These are phyloP conservation scores for Chaetoscypha palmicola DNA, from an alignment of 2,329 filamentous ascomycete species.

Conservation along the genomic window DNA sequence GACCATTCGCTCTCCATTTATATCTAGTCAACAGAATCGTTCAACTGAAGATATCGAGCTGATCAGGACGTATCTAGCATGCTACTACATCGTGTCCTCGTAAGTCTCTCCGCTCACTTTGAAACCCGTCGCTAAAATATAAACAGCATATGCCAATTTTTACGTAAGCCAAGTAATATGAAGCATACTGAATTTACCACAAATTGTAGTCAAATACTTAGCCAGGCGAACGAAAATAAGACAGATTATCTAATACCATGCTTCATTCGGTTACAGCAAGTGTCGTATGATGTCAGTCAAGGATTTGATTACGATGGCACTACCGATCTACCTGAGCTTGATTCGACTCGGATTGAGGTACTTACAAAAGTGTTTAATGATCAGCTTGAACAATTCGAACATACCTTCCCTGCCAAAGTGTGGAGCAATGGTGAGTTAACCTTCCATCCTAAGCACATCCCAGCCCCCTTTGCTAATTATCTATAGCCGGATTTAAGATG, in stretches of 20 bases:
- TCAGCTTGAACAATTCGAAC: constrained; percentile 21
- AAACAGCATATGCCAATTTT: constrained; percentile 20
- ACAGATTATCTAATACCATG: constrained; percentile 25
- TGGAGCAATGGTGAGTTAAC: constrained; percentile 23
- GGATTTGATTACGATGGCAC: constrained; percentile 24
- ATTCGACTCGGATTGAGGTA: constrained; percentile 22
- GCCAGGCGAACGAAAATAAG: constrained; percentile 14
- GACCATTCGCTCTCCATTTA: background rate
- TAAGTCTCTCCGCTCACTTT: constrained; percentile 13
- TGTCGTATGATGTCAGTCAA: constrained; percentile 25
- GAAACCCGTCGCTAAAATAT: background rate
- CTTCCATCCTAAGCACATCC: too few relatives aligned
- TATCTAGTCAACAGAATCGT: background rate
- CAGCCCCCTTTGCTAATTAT: constrained; percentile 1
- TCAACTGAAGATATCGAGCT: constrained; percentile 19
- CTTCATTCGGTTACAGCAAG: constrained; percentile 21
- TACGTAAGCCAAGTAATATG: constrained; percentile 25
- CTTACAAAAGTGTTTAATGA: constrained; percentile 22
- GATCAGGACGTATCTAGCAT: constrained; percentile 23
- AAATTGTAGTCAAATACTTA: constrained; percentile 20
- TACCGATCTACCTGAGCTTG: constrained; percentile 15
- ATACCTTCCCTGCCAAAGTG: constrained; percentile 17
- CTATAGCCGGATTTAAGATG: constrained; percentile 12
- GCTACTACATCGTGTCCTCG: constrained; percentile 25
- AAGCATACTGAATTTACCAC: constrained; percentile 23